Base-by-base conservation (phyloP, 1,284 basidiomycete genomes). In the Ustilago esculenta region DNA sequence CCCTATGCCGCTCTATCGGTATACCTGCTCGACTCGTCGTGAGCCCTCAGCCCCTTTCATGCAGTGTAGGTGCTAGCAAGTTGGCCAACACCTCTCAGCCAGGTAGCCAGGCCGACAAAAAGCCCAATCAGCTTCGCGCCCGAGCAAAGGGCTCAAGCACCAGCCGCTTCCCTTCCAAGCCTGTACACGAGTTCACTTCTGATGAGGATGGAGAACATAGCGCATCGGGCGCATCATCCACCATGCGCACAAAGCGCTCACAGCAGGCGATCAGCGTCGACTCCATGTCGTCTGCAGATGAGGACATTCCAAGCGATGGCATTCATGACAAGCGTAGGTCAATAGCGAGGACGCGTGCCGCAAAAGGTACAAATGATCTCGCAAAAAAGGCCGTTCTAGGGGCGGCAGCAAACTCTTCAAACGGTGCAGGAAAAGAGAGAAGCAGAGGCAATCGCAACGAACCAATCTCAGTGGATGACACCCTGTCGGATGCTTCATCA, bases 41-140 rank as follows among this genome's bases (percentile, higher is more conserved):
- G 59, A 95, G 92, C 75, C 82, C 98, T 34, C 95, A 98, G 82
- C 90, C 91, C 49, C 88, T 97, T 12, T 91, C 91, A 2, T 96
- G 92, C 92, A 81, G 84, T 52, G 84, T 84, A 20, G 84, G 72
- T 14, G 77, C 77, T 0, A 71, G 63, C 43, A 79, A 79, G 56
- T 60, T 79, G n/a, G 75, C 76, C 46, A 67, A 73, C 49, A 65
- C 67, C 14, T 47, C 68, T 9, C 56, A 60, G 39, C 53, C 61
- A n/a, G 56, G 50, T n/a, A 56, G 57, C 23, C 55, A 60, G 60
- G 84, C 81, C 59, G 36, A 72, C 21, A 74, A 60, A 76, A 82
- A 75, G 66, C 50, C 49, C 32, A 65, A 45, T 17, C 57, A 66
- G 48, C 44, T 57, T 23, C 54, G 61, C 21, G 21, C 43, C 17